phyloP scores from a whole-genome alignment of 2,329 filamentous ascomycete genomes.

The Fusarium sp. region DNA sequence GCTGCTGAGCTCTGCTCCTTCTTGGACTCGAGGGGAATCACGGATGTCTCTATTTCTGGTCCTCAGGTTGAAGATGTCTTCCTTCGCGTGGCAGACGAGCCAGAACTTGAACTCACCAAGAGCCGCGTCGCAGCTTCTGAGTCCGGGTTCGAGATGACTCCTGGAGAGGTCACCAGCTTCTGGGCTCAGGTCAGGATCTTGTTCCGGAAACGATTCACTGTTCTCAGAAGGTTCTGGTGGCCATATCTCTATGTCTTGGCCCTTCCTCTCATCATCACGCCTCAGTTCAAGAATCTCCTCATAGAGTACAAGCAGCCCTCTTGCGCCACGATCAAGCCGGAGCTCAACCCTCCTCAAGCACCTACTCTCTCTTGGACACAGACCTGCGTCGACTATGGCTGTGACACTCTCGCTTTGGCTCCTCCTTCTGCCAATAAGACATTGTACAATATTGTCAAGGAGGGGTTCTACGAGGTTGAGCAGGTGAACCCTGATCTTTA shows the following conservation, averaged over 20 bases:
- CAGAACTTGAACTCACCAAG: constrained; percentile 10
- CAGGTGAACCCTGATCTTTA: constrained; percentile 8
- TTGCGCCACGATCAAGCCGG: constrained; percentile 54
- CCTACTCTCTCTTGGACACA: constrained; percentile 47
- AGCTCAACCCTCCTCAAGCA: constrained; percentile 1
- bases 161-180: constrained; percentile 24
- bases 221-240: constrained; percentile 80
- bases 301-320: constrained; percentile 61
- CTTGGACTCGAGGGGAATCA: constrained; percentile 63
- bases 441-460: constrained; percentile 15
- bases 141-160: constrained; percentile 12
- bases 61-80: constrained; percentile 52
- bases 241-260: constrained; percentile 79
- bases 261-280: constrained; percentile 79
- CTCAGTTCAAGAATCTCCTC: constrained; percentile 78
- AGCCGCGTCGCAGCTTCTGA: neutral
- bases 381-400: constrained; percentile 52
- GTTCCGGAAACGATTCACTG: constrained; percentile 78
- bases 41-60: constrained; percentile 44
- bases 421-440: constrained; percentile 49
- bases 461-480: constrained; percentile 13
- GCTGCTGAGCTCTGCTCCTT: constrained; percentile 48
- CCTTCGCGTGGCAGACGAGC: constrained; percentile 43
- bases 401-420: constrained; percentile 21
- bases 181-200: constrained; percentile 73